Evolutionary conservation across 78 protist genomes (phyloP), one percentile per base, ranked within the genome.

Genomic region (Dictyostelium citrinum): DNA sequence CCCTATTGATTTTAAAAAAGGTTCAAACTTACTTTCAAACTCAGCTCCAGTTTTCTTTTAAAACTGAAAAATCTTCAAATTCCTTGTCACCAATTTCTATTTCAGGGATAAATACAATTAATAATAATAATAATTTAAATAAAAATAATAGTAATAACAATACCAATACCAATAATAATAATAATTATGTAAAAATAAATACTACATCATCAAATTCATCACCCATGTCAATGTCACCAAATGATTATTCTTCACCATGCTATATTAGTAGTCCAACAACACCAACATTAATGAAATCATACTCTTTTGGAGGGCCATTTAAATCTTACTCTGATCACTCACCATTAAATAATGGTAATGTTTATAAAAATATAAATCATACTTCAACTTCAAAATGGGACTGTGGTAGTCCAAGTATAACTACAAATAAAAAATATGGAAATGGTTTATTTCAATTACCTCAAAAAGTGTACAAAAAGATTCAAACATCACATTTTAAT

Each of bases 1-100:
- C 41, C 81, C 49, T 22, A n/a, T 5, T 75, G 45, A 35, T n/a
- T 55, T 55, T 55, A 55, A 49, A 49, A 49, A 55, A 4, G 60
- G 60, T 49, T 55, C 64, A 2, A 22, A 39, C 22, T 8, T 14
- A 1, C 39, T 81, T 22, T 61, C 77, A n/a, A 27, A 51, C 24
- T 82, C 90, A 0, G 79, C 78, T 45, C 90, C 90, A 20, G 33
- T 82, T 7, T 35, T 82, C 33, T 82, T 68, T n/a, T 43, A 68
- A 37, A 27, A 55, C 60, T 20, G 58, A 75, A 41, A 37, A 71
- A 20, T 43, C 75, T 55, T 14, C 39, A 64, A 24, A 16, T 35
- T 37, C 17, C 1, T 22, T 64, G 12, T 68, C 90, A 27, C 80
- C 88, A 37, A 64, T 37, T 41, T 82, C 83, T 29, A 78, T 78